Base-by-base conservation (phyloP, 140 eudicot species). In the Flaveria floridana region DNA sequence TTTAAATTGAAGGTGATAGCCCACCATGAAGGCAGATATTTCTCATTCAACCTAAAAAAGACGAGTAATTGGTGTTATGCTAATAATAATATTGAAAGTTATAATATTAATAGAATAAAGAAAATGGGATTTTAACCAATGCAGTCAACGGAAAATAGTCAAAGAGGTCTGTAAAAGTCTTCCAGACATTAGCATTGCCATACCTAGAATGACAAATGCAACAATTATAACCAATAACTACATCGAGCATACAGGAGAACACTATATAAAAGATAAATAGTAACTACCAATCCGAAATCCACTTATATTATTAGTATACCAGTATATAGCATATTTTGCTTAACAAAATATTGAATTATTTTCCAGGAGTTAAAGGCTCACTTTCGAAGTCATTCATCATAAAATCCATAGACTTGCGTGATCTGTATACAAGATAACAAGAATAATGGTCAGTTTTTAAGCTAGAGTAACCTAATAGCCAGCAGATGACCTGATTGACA, bases 311-410 rank as follows among this genome's bases (percentile, higher is more conserved):
- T 44, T 44, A 44, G 50, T 44, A 44, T 30, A 30, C 37, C 4
- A 30, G 37, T 30, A 9, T 11, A 7, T 44, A 44, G 50, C 15
- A 44, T 44, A 44, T 44, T 8, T 44, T 44, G 3, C 50, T 44
- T 2, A 9, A 10, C 8, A 9, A 44, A 44, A 10, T 44, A 44
- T 44, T 44, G 50, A 44, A 44, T 44, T 44, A 44, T 42, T 42
- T 42, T 42, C 48, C 12, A 10, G 13, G 50, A 8, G 13, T 11
- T 44, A 44, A 11, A 44, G 8, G 13, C 73, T 68, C 58, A 68
- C 73, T 68, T 68, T 47, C 73, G 26, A 42, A 68, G 73, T 41
- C 73, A 46, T 47, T 68, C 73, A 2, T 68, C 73, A 42, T 68
- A 68, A 21, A 46, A 68, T 21, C 73, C 73, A 68, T 42, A 68